Percentiles rank a stretch among this genome's conserved stretches.
phyloP scores from a whole-genome alignment of 2,329 filamentous ascomycete genomes.

The Diatrype stigma region DNA sequence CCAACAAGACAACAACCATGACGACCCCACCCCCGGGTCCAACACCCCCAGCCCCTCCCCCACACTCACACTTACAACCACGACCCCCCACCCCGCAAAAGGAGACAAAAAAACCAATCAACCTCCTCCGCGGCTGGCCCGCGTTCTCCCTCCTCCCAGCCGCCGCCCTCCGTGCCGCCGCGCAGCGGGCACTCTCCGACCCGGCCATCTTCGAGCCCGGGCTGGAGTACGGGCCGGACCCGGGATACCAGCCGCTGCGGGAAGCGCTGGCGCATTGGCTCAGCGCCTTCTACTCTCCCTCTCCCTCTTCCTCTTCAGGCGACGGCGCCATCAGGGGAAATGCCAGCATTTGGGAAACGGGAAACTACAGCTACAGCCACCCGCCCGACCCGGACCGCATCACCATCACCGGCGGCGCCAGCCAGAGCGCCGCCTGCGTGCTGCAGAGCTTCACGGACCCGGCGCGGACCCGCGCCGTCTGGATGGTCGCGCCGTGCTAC shows the following conservation, averaged over 20 bases:
- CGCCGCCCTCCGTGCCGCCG: conserved; percentile 55
- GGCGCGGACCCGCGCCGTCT: conserved; percentile 67
- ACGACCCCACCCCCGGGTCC: no score
- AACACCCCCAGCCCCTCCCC: no score
- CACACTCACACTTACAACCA: no score
- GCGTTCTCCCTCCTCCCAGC: conserved; percentile 60
- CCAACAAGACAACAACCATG: background rate
- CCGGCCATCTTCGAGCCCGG: conserved; percentile 55
- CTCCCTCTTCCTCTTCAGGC: conserved; percentile 7
- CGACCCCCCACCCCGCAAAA: background rate
- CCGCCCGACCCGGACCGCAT: conserved; percentile 53
- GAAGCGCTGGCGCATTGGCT: conserved; percentile 69
- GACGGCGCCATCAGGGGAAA: conserved; percentile 28
- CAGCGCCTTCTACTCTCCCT: conserved; percentile 49
- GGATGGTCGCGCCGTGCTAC: conserved; percentile 79
- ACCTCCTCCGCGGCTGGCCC: conserved; percentile 68
- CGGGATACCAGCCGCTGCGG: conserved; percentile 67
- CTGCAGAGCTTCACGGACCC: conserved; percentile 80
- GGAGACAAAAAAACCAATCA: conserved; percentile 44
- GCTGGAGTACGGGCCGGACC: conserved; percentile 77
- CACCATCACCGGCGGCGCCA: conserved; percentile 80
- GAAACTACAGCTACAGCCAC: conserved; percentile 4
- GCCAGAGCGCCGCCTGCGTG: conserved; percentile 74
- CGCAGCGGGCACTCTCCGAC: conserved; percentile 57
- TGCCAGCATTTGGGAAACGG: no score